Evolutionary conservation across 345 rosid species (phyloP), one percentile per base, ranked within the genome.

Genomic region (Draba incana): DNA sequence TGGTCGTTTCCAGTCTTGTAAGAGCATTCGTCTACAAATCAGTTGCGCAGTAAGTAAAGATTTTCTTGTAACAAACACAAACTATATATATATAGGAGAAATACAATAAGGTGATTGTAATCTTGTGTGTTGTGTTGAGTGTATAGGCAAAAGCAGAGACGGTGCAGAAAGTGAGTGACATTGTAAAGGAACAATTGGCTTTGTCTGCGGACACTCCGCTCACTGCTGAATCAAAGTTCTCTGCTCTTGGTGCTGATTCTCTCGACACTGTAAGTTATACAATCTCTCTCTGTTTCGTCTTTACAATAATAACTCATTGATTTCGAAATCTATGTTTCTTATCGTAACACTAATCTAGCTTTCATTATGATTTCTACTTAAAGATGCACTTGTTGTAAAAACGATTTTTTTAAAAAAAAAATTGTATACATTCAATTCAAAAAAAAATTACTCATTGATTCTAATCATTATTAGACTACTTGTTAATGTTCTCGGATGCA

Each of bases 181-280:
- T 88, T 58, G 97, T 92, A 78, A 89, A 81, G 80, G 86, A 85
- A 48, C 97, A 92, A 75, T 77, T 89, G n/a, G 92, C 91, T 38
- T 77, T 92, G 57, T n/a, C 89, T 1, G 72, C 76, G 0, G 97
- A 83, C 23, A 57, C 77, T 7, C 50, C 69, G 1, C 85, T 92
- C 31, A 83, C 83, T 23, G 85, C 92, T 5, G 89, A 85, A 39
- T 84, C 98, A 39, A 88, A 84, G 53, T 89, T 89, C 70, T 23
- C 87, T 31, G 75, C 79, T 12, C 90, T 89, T 14, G 98, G 97
- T 23, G 98, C 97, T 2, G 98, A 92, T 77, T 89, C 98, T 23
- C 97, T 92, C n/a, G 97, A 92, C 64, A 89, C 97, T 13, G 98
- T 92, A 81, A 15, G 73, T 27, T 57, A 13, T 38, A 1, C 13